Base-by-base conservation (phyloP, 1,284 basidiomycete species). In the Ganoderma meredithae region DNA sequence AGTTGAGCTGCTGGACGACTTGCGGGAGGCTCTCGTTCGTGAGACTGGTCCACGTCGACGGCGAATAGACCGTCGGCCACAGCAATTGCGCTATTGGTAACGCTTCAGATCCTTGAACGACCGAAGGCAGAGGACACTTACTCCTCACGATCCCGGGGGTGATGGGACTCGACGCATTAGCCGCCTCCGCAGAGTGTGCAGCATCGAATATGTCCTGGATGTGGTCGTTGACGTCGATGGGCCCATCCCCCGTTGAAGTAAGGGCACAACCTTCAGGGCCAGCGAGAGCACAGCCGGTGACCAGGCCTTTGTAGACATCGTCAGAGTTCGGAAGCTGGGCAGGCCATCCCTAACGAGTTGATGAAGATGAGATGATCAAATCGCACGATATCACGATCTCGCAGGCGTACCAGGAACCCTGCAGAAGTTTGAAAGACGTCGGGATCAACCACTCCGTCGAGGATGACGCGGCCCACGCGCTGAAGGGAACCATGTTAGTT, bases 401-500 rank as follows among this genome's bases (percentile, higher is more conserved):
- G 36, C n/a, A n/a, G 10, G 12, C 47, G 47, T 52, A 52, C 47
- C 47, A 52, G 22, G 12, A 52, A 52, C 13, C 47, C 47, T 25
- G 47, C 47, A 25, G n/a, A 2, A 13, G 47, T 52, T 22, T 52
- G 47, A 25, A 25, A 19, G 9, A 44, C 7, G 2, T 47, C 9
- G 1, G 67, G 70, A 31, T 73, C 49, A 8, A 69, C 25, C 3
- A 72, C 63, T 8, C 72, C 68, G 60, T 74, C 70, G 0, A 74
- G 3, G 27, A 74, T 62, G 22, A 74, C 64, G n/a, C 62, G 61
- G 0, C 73, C 73, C 12, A 72, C 70, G 25, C 73, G 68, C 70
- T 74, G 13, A 2, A 12, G 12, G 12, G 12, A 12, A 5, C 0
- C n/a, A 25, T 0, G 12, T 52, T 15, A 52, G 47, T 12, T 49